Evolutionary conservation across 1,284 basidiomycete genomes (phyloP).

Genomic region (Cronartium quercuum): DNA sequence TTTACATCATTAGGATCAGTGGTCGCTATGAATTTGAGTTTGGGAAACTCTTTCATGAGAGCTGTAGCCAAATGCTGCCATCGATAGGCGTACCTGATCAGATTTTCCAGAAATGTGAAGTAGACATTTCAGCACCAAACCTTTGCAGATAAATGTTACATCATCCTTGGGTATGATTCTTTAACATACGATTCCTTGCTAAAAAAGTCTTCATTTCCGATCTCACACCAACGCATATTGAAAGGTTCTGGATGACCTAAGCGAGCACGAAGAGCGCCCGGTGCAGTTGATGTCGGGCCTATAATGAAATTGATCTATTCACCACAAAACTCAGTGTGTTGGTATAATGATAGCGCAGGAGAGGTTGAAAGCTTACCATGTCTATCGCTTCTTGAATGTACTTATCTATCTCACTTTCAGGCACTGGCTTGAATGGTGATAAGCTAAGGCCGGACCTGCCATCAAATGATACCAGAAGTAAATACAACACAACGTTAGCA

Average conservation of each 20-base stretch:
- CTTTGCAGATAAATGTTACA: not conserved
- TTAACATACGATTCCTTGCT: not conserved
- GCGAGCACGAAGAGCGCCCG: not conserved
- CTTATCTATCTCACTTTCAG: not conserved
- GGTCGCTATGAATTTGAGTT: not conserved
- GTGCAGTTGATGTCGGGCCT: not conserved
- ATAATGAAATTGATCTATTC: not conserved
- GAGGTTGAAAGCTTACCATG: not conserved
- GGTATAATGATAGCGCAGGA: not conserved
- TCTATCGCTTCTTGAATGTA: not conserved
- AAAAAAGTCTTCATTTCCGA: not conserved
- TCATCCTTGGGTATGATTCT: not conserved
- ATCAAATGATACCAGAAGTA: not conserved
- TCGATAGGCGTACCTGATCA: not conserved
- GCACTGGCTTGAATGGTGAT: not conserved
- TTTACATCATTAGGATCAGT: not conserved
- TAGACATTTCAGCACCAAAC: not conserved
- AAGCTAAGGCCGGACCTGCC: not conserved
- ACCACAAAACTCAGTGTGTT: not conserved
- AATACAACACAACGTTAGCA: not conserved
- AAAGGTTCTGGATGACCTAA: conserved; percentile 1
- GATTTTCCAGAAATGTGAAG: not conserved
- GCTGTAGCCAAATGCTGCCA: not conserved
- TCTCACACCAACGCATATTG: not conserved
- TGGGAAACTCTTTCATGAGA: not conserved